Percentiles rank a stretch among this genome's conserved stretches.
Conservation (phyloP, 129 eudicot genomes). For the Glebionis coronaria region DNA sequence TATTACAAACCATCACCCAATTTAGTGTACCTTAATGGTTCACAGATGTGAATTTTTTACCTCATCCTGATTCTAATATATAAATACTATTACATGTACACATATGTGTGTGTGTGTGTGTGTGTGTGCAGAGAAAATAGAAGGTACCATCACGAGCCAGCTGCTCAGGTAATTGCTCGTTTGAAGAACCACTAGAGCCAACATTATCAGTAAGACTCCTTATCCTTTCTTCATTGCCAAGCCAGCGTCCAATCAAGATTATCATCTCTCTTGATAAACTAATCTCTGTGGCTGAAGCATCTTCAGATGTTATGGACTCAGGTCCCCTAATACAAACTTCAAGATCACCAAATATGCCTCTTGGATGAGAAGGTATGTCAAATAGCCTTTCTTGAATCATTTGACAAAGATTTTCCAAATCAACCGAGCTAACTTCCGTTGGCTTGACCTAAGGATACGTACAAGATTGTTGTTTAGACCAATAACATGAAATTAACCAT, state of each 20-base stretch:
- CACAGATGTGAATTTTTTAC: too few relatives aligned
- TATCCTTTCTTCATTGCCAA: constrained; percentile 76
- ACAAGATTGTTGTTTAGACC: constrained; percentile 5
- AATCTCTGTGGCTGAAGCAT: constrained; percentile 71
- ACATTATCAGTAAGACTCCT: constrained; percentile 35
- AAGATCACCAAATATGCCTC: constrained; percentile 66
- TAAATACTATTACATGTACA: too few relatives aligned
- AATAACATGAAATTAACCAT: background rate
- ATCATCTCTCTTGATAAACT: constrained; percentile 84
- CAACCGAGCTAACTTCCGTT: constrained; percentile 66
- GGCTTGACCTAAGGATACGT: constrained; percentile 66
- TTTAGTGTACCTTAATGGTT: too few relatives aligned
- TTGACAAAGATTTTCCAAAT: constrained; percentile 64
- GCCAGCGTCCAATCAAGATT: constrained; percentile 67
- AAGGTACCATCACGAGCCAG: constrained; percentile 84
- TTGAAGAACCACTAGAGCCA: constrained; percentile 38
- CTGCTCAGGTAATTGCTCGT: constrained; percentile 85
- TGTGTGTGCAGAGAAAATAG: background rate
- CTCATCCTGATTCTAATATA: too few relatives aligned
- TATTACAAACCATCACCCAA: too few relatives aligned
- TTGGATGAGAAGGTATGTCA: constrained; percentile 57
- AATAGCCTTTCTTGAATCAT: constrained; percentile 75
- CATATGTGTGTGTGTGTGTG: background rate
- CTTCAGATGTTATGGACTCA: constrained; percentile 49
- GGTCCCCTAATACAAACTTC: constrained; percentile 79